Base-by-base conservation (phyloP, 768 basidiomycete species). In the Kwoniella dendrophila region DNA sequence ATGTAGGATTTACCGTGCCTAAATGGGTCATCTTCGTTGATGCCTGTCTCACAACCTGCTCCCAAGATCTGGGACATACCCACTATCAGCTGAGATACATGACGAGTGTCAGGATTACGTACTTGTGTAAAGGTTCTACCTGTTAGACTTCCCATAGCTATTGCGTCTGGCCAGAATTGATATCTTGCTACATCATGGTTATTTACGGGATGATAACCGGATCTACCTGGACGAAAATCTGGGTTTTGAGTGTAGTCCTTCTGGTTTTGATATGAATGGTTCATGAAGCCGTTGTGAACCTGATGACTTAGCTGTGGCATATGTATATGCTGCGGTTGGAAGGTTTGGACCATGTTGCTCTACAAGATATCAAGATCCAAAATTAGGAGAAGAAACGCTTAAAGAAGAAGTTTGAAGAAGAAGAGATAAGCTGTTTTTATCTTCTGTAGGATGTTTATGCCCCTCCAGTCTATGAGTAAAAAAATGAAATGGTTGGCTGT, bases 111-210 rank as follows among this genome's bases (percentile, higher is more conserved):
- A 4, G 26, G 0, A 12, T 33, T 5, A 40, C 69, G 45, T 30
- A 70, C 73, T 48, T 75, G 71, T 0, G 56, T 55, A 51, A 75
- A 75, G 3, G 59, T 47, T 7, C 49, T 57, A 6, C 68, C 67
- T 2, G 62, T 63, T 58, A 69, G 36, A 20, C 60, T 75, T 1
- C 73, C 73, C 67, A 75, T 70, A 5, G 69, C 68, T 6, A 72
- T 67, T 3, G 69, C 71, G 4, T 47, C 53, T 1, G 73, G 73
- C 62, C 62, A 59, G 53, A 72, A 75, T 32, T 71, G 63, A 34
- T 57, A 74, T 32, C 50, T 64, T 16, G 49, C 49, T 0, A 68
- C 36, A 50, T 66, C 64, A 24, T 33, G 11, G 2, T 33, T 32
- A 18, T 52, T 47, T 30, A 16, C 34, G 7, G 22, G 10, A 1